Evolutionary conservation across 2,329 filamentous ascomycete genomes (phyloP), one percentile per base, ranked within the genome.

Genomic region (Nigrospora sphaerica): DNA sequence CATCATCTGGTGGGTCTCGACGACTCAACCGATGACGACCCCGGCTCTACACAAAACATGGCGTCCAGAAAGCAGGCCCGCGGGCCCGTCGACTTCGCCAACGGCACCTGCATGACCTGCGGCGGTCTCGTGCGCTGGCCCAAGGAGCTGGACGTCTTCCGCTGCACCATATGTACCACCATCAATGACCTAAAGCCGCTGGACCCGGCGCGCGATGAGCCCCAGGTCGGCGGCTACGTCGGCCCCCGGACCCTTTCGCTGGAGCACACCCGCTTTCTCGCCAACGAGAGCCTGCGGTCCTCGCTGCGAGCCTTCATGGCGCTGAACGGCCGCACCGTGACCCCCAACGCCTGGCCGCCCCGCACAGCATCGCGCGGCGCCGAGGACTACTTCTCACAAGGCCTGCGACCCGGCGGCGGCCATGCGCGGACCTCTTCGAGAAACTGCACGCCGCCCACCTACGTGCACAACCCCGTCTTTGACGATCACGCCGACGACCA

Each of bases 51-150:
- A 47, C 64, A 50, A 56, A 65, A 56, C 52, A 50, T 54, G 44
- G 58, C 54, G 45, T 51, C 63, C 38, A 64, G 63, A 36, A 57
- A 52, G 42, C 45, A 47, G 40, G 50, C 49, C 23, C 53, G 53
- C 39, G 59, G 57, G 7, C 59, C 58, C 16, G 46, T 44, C 23
- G 80, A 88, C 54, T 79, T 85, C 57, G 72, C 74, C 28, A 83
- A 80, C 32, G 86, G 88, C 18, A 83, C 80, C 56, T 95, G 90
- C 62, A 90, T 92, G 79, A 91, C 89, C 32, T 95, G 90, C 64
- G 86, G 85, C 57, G 86, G 85, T 46, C 79, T 83, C 46, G 84
- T 95, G 53, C 78, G 85, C 47, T 95, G 89, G 84, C 88, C 88
- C 2, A 79, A 76, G 51, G 79, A 84, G 45, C 67, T 90, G 50